Percentiles rank a stretch among this genome's conserved stretches.
Evolutionary conservation across 805 yeast genomes (phyloP).

Genomic region (Schwanniomyces occidentalis): DNA sequence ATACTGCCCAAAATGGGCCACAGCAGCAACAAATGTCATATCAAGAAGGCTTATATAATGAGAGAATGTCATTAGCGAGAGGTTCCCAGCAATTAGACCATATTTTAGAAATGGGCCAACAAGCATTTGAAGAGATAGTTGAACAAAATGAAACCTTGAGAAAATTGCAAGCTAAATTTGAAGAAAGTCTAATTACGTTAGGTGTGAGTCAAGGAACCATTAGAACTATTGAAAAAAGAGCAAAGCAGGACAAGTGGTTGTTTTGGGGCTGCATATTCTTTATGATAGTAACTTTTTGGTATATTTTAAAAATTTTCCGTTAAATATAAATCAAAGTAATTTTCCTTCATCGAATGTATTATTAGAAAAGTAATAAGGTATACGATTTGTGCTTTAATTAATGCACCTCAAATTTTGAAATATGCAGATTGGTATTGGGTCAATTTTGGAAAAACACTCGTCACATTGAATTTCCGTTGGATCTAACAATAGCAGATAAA

Average conservation of each 20-base stretch:
- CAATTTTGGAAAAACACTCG: too few relatives aligned
- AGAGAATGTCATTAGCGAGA: conserved; percentile 58
- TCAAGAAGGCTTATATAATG: conserved; percentile 69
- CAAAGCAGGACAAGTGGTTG: conserved; percentile 81
- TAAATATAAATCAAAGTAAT: conserved; percentile 20
- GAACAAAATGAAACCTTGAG: conserved; percentile 77
- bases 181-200: conserved; percentile 69
- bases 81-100: conserved; percentile 86
- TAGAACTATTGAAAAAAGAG: conserved; percentile 72
- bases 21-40: conserved; percentile 34
- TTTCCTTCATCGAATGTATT: too few relatives aligned
- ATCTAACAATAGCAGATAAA: too few relatives aligned
- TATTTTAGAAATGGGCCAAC: conserved; percentile 85
- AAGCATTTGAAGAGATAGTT: conserved; percentile 80
- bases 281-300: conserved; percentile 65
- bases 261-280: conserved; percentile 74
- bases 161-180: conserved; percentile 61
- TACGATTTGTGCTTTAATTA: too few relatives aligned
- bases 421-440: too few relatives aligned
- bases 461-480: too few relatives aligned
- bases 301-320: conserved; percentile 64
- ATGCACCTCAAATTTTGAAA: too few relatives aligned
- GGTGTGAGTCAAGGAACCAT: conserved; percentile 89
- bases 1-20: conserved; percentile 30
- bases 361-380: too few relatives aligned